phyloP scores from a whole-genome alignment of 768 basidiomycete species.

The Suillus weaverae region DNA sequence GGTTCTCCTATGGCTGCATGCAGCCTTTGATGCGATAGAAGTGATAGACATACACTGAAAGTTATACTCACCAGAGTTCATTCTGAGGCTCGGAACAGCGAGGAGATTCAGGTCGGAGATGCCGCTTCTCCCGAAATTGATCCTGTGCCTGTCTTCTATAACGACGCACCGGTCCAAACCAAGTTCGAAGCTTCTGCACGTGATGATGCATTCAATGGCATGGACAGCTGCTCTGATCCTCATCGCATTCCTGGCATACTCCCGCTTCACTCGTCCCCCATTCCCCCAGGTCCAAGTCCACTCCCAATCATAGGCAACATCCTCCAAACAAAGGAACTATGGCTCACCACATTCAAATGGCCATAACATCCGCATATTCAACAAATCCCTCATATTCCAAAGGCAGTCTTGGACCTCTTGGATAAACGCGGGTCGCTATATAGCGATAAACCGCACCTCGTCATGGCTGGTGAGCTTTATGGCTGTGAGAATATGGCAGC shows the following conservation, averaged over 20 bases:
- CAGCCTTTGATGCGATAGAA: too few relatives aligned
- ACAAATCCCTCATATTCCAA: constrained; percentile 67
- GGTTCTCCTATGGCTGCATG: too few relatives aligned
- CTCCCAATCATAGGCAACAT: constrained; percentile 67
- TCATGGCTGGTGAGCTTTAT: constrained; percentile 72
- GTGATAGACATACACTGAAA: too few relatives aligned
- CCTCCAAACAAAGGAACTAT: constrained; percentile 61
- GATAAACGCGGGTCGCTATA: constrained; percentile 72
- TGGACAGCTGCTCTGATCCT: constrained; percentile 4
- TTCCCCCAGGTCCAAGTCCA: constrained; percentile 71
- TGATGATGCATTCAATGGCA: background rate
- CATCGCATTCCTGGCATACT: constrained; percentile 20
- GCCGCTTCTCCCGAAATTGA: too few relatives aligned
- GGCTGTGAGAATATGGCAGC: constrained; percentile 74
- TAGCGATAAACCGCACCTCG: constrained; percentile 68
- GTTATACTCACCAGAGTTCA: too few relatives aligned
- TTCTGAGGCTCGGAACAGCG: too few relatives aligned
- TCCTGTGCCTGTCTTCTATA: background rate
- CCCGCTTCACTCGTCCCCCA: constrained; percentile 23
- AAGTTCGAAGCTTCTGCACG: background rate
- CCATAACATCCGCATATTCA: constrained; percentile 62
- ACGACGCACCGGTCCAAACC: background rate
- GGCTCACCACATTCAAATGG: constrained; percentile 64
- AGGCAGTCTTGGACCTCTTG: constrained; percentile 61
- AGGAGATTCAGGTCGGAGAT: too few relatives aligned